Percentiles rank a stretch among this genome's conserved stretches.
Conservation (phyloP, 2,329 filamentous ascomycete species). For the Byssoonygena ceratinophila region DNA sequence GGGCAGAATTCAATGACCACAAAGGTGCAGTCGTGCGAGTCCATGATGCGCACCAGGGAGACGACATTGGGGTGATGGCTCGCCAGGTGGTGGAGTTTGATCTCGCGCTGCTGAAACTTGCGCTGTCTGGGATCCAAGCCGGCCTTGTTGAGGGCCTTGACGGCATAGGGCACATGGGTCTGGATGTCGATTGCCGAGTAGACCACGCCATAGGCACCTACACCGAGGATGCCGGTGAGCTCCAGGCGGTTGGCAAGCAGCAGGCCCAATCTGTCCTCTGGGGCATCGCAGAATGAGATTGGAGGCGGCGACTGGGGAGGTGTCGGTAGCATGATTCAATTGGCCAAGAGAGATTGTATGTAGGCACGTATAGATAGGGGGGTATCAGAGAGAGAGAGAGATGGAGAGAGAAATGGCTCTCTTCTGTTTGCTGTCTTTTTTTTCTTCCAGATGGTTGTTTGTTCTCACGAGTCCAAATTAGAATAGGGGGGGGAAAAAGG, state of each 20-base stretch:
- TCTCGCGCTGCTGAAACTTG: conserved; percentile 86
- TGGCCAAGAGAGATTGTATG: background rate
- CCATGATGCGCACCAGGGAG: conserved; percentile 85
- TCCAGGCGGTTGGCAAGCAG: conserved; percentile 73
- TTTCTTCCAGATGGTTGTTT: no score
- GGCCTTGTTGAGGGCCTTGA: conserved; percentile 92
- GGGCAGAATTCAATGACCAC: conserved; percentile 95
- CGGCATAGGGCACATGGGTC: conserved; percentile 73
- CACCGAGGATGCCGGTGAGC: conserved; percentile 74
- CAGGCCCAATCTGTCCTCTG: conserved; percentile 77
- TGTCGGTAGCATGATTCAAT: conserved; percentile 34
- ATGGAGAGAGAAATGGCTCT: no score
- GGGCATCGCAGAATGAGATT: conserved; percentile 46
- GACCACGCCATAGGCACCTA: conserved; percentile 92
- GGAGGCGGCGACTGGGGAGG: conserved; percentile 37
- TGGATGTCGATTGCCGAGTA: conserved; percentile 80
- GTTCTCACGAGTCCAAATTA: no score
- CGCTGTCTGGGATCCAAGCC: conserved; percentile 80
- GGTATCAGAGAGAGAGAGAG: no score
- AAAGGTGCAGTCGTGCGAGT: conserved; percentile 83
- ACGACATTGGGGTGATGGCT: conserved; percentile 88
- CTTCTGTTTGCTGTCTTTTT: no score
- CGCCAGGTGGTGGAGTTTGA: conserved; percentile 78
- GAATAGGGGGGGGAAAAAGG: conserved; percentile 1
- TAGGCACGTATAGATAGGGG: no score